Conservation (phyloP, 1,284 basidiomycete species). For the Amylostereum areolatum region DNA sequence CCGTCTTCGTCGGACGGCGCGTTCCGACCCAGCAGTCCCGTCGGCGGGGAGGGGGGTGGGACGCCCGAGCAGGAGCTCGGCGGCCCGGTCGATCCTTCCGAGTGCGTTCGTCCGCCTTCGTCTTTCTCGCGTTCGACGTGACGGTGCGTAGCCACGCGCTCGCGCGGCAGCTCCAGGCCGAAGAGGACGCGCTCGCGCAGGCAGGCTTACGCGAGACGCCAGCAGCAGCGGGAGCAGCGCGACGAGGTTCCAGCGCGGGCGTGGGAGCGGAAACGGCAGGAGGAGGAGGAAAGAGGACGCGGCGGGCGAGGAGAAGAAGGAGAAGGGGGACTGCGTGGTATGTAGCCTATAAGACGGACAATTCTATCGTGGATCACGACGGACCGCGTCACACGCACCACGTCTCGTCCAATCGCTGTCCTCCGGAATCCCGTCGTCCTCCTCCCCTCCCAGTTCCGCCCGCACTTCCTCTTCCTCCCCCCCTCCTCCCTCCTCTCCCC, state of each 20-base stretch:
- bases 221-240: slow-evolving; percentile 26
- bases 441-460: too few relatives aligned
- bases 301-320: not conserved
- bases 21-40: slow-evolving; percentile 58
- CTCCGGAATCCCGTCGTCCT: not conserved
- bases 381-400: too few relatives aligned
- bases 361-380: too few relatives aligned
- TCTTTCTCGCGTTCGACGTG: not conserved
- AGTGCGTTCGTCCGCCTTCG: slow-evolving; percentile 33
- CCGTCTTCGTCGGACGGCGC: slow-evolving; percentile 72
- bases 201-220: slow-evolving; percentile 31
- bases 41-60: slow-evolving; percentile 71
- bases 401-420: not conserved
- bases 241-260: not conserved
- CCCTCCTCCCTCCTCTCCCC: too few relatives aligned
- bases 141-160: slow-evolving; percentile 42
- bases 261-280: not conserved
- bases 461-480: too few relatives aligned
- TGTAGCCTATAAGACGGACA: not conserved
- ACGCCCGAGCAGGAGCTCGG: slow-evolving; percentile 20
- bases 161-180: slow-evolving; percentile 66
- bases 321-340: not conserved
- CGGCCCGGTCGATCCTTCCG: slow-evolving; percentile 40
- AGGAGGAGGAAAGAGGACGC: not conserved
- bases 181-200: slow-evolving; percentile 58